Evolutionary conservation across 129 eudicot genomes (phyloP).

Genomic region (Glebionis coronaria): DNA sequence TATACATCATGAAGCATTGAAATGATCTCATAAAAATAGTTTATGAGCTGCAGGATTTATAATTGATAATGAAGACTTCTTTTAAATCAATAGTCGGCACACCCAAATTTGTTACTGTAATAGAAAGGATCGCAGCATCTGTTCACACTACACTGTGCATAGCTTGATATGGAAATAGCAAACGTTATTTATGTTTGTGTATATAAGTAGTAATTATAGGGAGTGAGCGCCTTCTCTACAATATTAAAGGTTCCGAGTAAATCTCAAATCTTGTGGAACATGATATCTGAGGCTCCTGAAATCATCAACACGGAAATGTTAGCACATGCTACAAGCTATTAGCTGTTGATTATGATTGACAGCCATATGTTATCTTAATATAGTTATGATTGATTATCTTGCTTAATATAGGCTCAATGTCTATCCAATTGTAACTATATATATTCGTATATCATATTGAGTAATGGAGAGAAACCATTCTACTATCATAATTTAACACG

Average conservation of each 20-base stretch:
- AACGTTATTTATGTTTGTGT: background rate
- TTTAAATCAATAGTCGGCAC: background rate
- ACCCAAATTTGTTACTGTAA: background rate
- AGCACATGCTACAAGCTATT: background rate
- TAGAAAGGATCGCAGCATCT: background rate
- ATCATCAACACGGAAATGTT: conserved; percentile 13
- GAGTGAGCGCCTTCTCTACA: conserved; percentile 26
- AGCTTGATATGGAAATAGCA: conserved; percentile 7
- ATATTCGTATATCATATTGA: no score
- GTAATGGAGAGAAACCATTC: no score
- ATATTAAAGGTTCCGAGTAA: conserved; percentile 37
- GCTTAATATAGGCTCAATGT: no score
- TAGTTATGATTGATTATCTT: no score
- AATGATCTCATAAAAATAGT: background rate
- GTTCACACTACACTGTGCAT: background rate
- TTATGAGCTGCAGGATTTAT: background rate
- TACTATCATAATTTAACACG: no score
- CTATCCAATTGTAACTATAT: no score
- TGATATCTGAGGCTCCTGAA: conserved; percentile 68
- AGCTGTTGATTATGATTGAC: no score
- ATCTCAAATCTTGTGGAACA: conserved; percentile 54
- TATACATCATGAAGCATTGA: conserved; percentile 10
- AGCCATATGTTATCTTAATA: no score
- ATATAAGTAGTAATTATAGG: conserved; percentile 1
- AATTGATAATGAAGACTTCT: background rate